These are phyloP conservation scores for Aspergillus ostianus DNA, from an alignment of 495 filamentous ascomycete species.

Conservation along the genomic window DNA sequence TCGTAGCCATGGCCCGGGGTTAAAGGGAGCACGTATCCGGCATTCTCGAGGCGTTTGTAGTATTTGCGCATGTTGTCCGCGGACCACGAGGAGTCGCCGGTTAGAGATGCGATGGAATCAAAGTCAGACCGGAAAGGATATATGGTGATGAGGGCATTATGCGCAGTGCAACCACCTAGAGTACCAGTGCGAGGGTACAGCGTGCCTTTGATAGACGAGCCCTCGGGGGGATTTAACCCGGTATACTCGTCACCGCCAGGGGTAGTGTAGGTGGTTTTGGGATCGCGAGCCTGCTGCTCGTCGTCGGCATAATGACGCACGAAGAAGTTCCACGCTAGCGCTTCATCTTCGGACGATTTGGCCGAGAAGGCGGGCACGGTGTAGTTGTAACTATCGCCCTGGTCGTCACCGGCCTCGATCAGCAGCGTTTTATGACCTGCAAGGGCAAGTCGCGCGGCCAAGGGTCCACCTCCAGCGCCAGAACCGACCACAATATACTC, in stretches of 20 bases:
- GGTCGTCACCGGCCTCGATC: conserved; percentile 64
- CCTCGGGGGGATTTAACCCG: conserved; percentile 37
- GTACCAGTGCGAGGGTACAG: conserved; percentile 49
- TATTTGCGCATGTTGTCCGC: conserved; percentile 45
- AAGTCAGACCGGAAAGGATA: conserved; percentile 47
- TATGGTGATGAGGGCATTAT: conserved; percentile 47
- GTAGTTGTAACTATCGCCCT: conserved; percentile 41
- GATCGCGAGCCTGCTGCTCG: conserved; percentile 37
- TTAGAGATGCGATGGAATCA: conserved; percentile 42
- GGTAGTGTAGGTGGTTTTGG: conserved; percentile 44
- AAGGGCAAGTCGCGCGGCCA: conserved; percentile 60
- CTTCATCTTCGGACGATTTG: conserved; percentile 38
- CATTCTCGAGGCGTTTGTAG: conserved; percentile 50
- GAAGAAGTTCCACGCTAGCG: conserved; percentile 48
- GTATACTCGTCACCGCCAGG: conserved; percentile 38
- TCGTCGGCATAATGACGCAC: conserved; percentile 45
- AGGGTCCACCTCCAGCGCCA: conserved; percentile 62
- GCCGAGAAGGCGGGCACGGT: conserved; percentile 40
- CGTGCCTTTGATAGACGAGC: conserved; percentile 39
- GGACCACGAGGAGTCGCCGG: conserved; percentile 43
- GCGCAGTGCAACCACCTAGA: conserved; percentile 45
- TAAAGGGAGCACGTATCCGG: conserved; percentile 46
- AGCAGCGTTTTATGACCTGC: conserved; percentile 60
- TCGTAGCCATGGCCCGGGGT: conserved; percentile 53
- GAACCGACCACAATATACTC: conserved; percentile 68